Conservation (phyloP, 2,329 filamentous ascomycete genomes). For the Orbilia oligospora region DNA sequence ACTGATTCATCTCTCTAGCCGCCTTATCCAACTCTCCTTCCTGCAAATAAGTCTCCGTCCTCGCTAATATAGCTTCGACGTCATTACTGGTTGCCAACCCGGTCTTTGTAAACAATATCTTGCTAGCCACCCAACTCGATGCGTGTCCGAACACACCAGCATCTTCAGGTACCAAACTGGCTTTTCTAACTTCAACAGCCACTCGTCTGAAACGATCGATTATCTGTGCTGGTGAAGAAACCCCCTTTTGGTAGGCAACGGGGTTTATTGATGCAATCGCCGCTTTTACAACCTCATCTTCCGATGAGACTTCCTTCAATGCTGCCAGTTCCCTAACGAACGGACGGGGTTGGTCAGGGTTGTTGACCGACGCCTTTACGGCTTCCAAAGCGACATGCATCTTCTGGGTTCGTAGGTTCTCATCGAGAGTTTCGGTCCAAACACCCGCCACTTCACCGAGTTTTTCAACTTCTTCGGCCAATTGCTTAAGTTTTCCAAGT, state of each 20-base stretch:
- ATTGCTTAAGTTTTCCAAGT: constrained; percentile 85
- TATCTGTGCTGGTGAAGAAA: constrained; percentile 85
- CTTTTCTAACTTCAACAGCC: constrained; percentile 92
- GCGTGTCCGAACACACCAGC: constrained; percentile 95
- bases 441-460: constrained; percentile 88
- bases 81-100: constrained; percentile 86
- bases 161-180: constrained; percentile 89
- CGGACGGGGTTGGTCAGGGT: constrained; percentile 80
- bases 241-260: constrained; percentile 89
- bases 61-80: constrained; percentile 91
- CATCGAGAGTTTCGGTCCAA: constrained; percentile 92
- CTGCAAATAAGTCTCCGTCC: constrained; percentile 90
- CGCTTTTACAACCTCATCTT: constrained; percentile 88
- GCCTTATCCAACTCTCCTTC: constrained; percentile 93
- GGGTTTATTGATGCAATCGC: constrained; percentile 98
- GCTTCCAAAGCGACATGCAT: constrained; percentile 96
- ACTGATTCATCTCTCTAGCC: constrained; percentile 92
- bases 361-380: constrained; percentile 85
- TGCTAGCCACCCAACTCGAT: constrained; percentile 88
- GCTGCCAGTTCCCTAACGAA: constrained; percentile 95
- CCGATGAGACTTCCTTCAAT: constrained; percentile 88
- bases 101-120: constrained; percentile 96
- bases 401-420: constrained; percentile 93
- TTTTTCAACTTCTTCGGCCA: constrained; percentile 82
- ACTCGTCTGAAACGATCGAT: constrained; percentile 97